Percentiles rank a stretch among this genome's conserved stretches.
These are phyloP conservation scores for Talaromyces sp. DNA, from an alignment of 2,329 filamentous ascomycete species.

Conservation along the genomic window DNA sequence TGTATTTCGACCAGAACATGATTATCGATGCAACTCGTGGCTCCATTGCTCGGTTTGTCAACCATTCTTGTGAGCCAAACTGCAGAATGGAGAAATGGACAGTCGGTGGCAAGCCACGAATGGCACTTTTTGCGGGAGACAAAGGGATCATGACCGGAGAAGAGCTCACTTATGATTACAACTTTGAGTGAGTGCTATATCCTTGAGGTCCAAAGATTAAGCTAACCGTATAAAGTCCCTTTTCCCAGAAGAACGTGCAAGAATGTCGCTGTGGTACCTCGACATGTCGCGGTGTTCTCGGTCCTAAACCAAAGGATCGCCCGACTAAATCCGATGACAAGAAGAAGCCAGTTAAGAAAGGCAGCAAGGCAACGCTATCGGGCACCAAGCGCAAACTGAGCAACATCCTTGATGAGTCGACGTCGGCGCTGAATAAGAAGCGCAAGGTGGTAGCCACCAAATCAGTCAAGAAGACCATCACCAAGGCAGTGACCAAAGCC, in stretches of 20 bases:
- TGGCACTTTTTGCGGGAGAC: conserved; percentile 93
- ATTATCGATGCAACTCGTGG: conserved; percentile 96
- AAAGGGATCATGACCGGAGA: conserved; percentile 88
- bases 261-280: conserved; percentile 58
- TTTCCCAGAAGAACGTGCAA: conserved; percentile 59
- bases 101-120: conserved; percentile 85
- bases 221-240: conserved; percentile 37
- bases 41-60: conserved; percentile 95
- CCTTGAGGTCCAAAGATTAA: conserved; percentile 10
- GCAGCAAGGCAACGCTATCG: conserved; percentile 11
- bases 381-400: conserved; percentile 31
- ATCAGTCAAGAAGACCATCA: conserved; percentile 27
- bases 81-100: conserved; percentile 98
- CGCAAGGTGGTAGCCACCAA: conserved; percentile 23
- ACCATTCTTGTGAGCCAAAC: conserved; percentile 94
- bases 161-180: conserved; percentile 91
- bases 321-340: conserved; percentile 23
- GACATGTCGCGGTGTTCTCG: conserved; percentile 58
- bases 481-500: conserved; percentile 19
- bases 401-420: conserved; percentile 21
- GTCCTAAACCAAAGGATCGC: conserved; percentile 47
- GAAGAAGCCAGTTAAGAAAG: conserved; percentile 15
- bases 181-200: conserved; percentile 54
- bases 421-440: conserved; percentile 27
- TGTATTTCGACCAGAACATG: conserved; percentile 98